A percentile compares a stretch with the other conserved stretches of the same genome.
Conservation (phyloP, 768 basidiomycete species). For the Boletales sp. region DNA sequence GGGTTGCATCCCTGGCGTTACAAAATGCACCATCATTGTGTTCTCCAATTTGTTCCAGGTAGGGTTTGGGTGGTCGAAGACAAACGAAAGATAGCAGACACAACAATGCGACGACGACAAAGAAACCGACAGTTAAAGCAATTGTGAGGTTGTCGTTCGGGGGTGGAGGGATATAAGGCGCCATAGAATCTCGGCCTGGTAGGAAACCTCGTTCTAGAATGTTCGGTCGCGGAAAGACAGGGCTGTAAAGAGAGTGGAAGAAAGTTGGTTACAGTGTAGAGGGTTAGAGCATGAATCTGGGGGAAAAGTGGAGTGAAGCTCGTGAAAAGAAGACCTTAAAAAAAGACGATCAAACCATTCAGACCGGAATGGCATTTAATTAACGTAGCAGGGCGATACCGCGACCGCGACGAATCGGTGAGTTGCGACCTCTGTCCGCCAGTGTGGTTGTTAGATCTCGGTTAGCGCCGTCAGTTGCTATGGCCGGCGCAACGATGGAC, state of each 20-base stretch:
- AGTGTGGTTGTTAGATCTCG: background rate
- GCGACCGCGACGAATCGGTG: background rate
- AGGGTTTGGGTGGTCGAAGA: conserved; percentile 39
- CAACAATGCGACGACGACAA: conserved; percentile 25
- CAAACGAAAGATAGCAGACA: conserved; percentile 36
- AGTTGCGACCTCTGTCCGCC: too few relatives aligned
- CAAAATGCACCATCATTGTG: conserved; percentile 43
- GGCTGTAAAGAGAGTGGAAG: conserved; percentile 2
- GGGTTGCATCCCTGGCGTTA: conserved; percentile 1
- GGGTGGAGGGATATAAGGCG: background rate
- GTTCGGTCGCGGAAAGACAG: background rate
- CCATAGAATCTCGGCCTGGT: conserved; percentile 11
- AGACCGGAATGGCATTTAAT: background rate
- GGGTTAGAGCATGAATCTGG: conserved; percentile 11
- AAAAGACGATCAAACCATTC: background rate
- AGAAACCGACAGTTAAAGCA: conserved; percentile 30
- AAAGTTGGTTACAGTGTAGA: background rate
- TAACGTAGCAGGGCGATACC: conserved; percentile 1
- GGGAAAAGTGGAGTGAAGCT: background rate
- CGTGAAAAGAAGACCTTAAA: conserved; percentile 8
- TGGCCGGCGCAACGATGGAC: background rate
- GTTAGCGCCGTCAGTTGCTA: conserved; percentile 11
- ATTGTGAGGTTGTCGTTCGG: conserved; percentile 46
- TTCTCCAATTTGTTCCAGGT: conserved; percentile 33
- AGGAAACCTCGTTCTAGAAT: background rate